A percentile compares a stretch with the other conserved stretches of the same genome.
phyloP scores from a whole-genome alignment of 768 basidiomycete genomes.

The Asterophora lycoperdoides region DNA sequence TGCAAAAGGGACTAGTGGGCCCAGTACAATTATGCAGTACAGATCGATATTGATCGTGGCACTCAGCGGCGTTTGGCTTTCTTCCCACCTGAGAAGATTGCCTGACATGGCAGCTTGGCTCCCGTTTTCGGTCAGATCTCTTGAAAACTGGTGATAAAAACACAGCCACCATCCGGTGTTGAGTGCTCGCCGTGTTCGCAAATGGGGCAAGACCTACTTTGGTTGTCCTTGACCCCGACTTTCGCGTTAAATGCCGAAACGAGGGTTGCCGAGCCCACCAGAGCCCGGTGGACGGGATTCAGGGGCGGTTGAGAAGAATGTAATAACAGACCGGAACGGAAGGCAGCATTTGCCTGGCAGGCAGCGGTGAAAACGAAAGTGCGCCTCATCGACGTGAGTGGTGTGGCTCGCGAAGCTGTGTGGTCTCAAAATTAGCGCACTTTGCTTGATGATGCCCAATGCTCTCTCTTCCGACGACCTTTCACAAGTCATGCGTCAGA shows the following conservation, averaged over 20 bases:
- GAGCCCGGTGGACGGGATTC: constrained; percentile 1
- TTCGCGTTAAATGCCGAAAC: constrained; percentile 7
- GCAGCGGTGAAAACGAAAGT: background rate
- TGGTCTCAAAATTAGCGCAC: background rate
- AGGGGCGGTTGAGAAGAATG: constrained; percentile 8
- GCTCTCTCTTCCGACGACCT: background rate
- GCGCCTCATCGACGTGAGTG: constrained; percentile 1
- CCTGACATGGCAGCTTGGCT: constrained; percentile 5
- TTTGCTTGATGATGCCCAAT: background rate
- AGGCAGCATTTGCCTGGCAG: background rate
- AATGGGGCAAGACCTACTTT: constrained; percentile 13
- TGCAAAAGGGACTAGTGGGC: constrained; percentile 7
- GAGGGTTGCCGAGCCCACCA: constrained; percentile 21
- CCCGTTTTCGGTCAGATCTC: constrained; percentile 7
- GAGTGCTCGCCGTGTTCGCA: constrained; percentile 20
- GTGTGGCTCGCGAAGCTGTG: background rate
- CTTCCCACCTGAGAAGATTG: constrained; percentile 15
- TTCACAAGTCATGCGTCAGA: background rate
- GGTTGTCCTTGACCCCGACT: constrained; percentile 3
- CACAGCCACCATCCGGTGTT: constrained; percentile 20
- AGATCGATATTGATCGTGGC: constrained; percentile 11
- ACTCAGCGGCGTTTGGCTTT: constrained; percentile 33
- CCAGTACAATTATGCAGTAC: too few relatives aligned
- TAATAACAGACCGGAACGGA: constrained; percentile 6
- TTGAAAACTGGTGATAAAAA: constrained; percentile 5